Percentiles rank a stretch among this genome's conserved stretches.
phyloP scores from a whole-genome alignment of 2,329 filamentous ascomycete species.

The Colletotrichum eleusines region DNA sequence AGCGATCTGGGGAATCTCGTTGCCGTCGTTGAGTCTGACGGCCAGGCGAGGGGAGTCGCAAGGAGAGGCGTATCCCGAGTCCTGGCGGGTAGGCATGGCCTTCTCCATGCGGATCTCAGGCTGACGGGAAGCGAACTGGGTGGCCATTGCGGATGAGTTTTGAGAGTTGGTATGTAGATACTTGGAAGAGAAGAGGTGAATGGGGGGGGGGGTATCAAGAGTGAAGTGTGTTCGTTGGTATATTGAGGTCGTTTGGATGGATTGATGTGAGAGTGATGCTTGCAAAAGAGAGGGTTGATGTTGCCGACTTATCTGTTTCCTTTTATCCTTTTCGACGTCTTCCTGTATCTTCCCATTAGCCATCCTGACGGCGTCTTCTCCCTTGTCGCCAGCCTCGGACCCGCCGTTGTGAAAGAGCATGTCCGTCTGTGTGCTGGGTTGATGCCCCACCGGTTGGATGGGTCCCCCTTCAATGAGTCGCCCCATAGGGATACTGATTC shows the following conservation, averaged over 20 bases:
- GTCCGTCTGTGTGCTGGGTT: constrained; percentile 23
- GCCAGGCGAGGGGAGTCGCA: constrained; percentile 42
- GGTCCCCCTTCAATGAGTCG: constrained; percentile 12
- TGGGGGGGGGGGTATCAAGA: constrained; percentile 9
- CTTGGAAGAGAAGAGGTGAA: background rate
- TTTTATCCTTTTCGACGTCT: constrained; percentile 39
- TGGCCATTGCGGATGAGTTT: constrained; percentile 35
- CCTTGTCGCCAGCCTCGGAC: constrained; percentile 36
- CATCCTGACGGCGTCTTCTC: constrained; percentile 33
- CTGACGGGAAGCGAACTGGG: constrained; percentile 39
- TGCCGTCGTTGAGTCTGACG: constrained; percentile 53
- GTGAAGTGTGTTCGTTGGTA: background rate
- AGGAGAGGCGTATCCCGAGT: constrained; percentile 40
- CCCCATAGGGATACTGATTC: constrained; percentile 10
- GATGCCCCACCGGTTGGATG: constrained; percentile 31
- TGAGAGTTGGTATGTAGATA: constrained; percentile 1
- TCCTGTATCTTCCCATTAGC: constrained; percentile 25
- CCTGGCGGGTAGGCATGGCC: constrained; percentile 38
- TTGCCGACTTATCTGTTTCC: constrained; percentile 30
- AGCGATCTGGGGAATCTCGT: constrained; percentile 55
- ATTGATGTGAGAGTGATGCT: constrained; percentile 29
- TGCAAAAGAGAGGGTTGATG: background rate
- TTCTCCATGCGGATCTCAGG: constrained; percentile 40
- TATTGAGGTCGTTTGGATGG: constrained; percentile 11
- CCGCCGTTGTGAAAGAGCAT: constrained; percentile 38